A percentile compares a stretch with the other conserved stretches of the same genome.
phyloP scores from a whole-genome alignment of 2,329 filamentous ascomycete genomes.

The Sporothrix pseudoabietina region DNA sequence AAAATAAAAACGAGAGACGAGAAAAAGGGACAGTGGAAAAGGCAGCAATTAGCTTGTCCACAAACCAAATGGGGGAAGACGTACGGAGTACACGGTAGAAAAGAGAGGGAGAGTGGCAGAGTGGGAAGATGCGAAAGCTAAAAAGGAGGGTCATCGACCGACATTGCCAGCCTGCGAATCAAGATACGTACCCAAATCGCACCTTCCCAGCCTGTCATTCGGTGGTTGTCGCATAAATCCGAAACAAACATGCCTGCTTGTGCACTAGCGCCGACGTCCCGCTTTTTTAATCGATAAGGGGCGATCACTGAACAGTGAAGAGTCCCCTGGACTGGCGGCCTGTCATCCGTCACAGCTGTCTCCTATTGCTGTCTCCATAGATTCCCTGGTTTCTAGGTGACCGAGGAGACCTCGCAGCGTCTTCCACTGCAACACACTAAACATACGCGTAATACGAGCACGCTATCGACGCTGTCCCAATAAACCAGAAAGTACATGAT shows the following conservation, averaged over 20 bases:
- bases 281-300: conserved; percentile 31
- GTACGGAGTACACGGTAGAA: too few species aligned
- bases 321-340: not conserved
- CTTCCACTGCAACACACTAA: not conserved
- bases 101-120: not conserved
- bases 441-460: too few species aligned
- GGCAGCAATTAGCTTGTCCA: not conserved
- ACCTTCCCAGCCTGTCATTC: conserved; percentile 29
- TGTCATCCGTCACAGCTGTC: too few species aligned
- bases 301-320: not conserved
- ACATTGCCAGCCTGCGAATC: not conserved
- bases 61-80: not conserved
- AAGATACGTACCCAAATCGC: not conserved
- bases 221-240: conserved; percentile 26
- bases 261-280: conserved; percentile 19
- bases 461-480: too few species aligned
- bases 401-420: not conserved
- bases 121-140: not conserved
- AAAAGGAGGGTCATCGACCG: not conserved
- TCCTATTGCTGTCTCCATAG: too few species aligned
- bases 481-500: too few species aligned
- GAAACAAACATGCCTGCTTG: conserved; percentile 26
- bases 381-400: not conserved
- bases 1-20: not conserved
- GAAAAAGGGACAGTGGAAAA: not conserved